phyloP scores from a whole-genome alignment of 768 basidiomycete species.

The Lactifluus echinatus region DNA sequence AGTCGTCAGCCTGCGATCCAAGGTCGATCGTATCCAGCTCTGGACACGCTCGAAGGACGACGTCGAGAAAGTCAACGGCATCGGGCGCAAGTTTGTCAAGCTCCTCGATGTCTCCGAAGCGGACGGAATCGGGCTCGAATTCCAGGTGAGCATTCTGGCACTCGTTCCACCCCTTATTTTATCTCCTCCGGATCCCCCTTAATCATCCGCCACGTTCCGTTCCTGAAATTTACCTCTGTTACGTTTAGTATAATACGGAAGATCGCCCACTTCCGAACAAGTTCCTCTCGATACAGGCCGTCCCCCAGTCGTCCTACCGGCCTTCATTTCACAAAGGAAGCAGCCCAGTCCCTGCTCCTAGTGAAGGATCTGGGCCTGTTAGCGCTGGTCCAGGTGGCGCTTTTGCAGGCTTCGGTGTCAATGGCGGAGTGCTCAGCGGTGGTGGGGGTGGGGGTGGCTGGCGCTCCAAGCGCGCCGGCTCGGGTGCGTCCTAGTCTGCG shows the following conservation, averaged over 20 bases:
- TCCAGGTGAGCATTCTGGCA: conserved; percentile 53
- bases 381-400: conserved; percentile 32
- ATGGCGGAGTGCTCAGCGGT: conserved; percentile 26
- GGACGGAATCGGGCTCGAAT: conserved; percentile 80
- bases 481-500: background rate
- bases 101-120: conserved; percentile 76
- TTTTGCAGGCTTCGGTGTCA: conserved; percentile 36
- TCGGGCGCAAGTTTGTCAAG: conserved; percentile 78
- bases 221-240: background rate
- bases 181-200: background rate
- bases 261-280: conserved; percentile 75
- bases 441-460: background rate
- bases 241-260: conserved; percentile 87
- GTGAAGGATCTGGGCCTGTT: conserved; percentile 22
- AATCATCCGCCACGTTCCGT: background rate
- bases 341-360: conserved; percentile 25
- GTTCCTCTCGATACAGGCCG: conserved; percentile 69
- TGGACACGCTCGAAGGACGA: conserved; percentile 87
- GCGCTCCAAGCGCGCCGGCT: conserved; percentile 5
- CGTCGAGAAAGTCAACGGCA: conserved; percentile 72
- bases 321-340: conserved; percentile 47
- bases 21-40: conserved; percentile 84
- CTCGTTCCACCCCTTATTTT: background rate
- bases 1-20: conserved; percentile 79
- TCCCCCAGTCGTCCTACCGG: conserved; percentile 59